Conservation (phyloP, 2,329 filamentous ascomycete species). For the Penicillium sp. region DNA sequence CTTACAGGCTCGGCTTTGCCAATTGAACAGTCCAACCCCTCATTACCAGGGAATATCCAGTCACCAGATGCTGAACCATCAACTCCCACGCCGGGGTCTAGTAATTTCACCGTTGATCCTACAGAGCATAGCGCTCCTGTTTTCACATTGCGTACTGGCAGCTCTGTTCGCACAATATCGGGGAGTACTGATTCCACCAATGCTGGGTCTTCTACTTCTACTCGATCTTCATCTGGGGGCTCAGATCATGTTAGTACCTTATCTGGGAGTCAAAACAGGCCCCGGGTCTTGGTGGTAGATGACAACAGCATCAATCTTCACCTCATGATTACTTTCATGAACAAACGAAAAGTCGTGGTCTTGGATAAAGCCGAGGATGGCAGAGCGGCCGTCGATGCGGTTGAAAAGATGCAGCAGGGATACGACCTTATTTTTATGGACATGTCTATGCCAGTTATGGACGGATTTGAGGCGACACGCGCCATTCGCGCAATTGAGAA, state of each 20-base stretch:
- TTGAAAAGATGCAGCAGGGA: constrained; percentile 26
- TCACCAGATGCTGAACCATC: neutral
- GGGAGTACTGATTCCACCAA: neutral
- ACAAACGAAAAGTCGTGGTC: constrained; percentile 31
- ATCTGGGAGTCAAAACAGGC: neutral
- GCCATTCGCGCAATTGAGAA: constrained; percentile 35
- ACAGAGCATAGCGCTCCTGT: neutral
- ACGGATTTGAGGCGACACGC: constrained; percentile 46
- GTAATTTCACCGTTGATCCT: neutral
- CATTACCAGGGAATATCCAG: neutral
- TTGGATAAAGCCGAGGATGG: constrained; percentile 42
- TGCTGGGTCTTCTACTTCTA: neutral
- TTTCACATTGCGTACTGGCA: neutral
- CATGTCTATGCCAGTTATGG: constrained; percentile 48
- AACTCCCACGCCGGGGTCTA: neutral
- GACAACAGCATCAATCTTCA: constrained; percentile 46
- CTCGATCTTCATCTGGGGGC: neutral
- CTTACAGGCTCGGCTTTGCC: constrained; percentile 17
- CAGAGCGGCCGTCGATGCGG: constrained; percentile 38
- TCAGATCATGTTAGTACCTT: neutral
- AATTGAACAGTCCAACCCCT: neutral
- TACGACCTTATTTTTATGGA: constrained; percentile 48
- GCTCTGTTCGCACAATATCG: too few species aligned
- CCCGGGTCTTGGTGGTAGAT: constrained; percentile 42
- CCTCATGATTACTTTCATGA: constrained; percentile 40